Percentiles rank a stretch among this genome's conserved stretches.
Conservation (phyloP, 2,329 filamentous ascomycete species). For the Sclerotinia trifoliorum region DNA sequence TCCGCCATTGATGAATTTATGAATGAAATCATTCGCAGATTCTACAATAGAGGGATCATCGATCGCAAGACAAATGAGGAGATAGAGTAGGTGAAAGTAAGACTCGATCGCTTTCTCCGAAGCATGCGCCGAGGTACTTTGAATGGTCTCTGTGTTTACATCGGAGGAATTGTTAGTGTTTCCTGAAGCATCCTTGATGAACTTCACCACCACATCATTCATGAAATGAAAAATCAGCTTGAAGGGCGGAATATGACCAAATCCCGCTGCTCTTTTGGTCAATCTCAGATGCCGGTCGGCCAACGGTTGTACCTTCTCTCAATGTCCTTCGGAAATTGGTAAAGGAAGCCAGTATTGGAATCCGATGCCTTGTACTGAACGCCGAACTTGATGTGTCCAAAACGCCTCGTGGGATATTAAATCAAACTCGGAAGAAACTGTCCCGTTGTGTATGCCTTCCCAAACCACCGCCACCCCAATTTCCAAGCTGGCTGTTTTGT, state of each 20-base stretch:
- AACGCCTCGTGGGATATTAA: conserved; percentile 47
- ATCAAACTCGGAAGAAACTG: conserved; percentile 48
- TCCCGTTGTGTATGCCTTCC: not conserved
- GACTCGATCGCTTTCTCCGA: conserved; percentile 54
- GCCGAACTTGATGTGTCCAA: conserved; percentile 40
- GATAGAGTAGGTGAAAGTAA: conserved; percentile 53
- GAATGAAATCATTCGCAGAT: conserved; percentile 45
- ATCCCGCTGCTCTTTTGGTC: conserved; percentile 26
- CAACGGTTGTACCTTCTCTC: not conserved
- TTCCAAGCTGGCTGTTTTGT: conserved; percentile 44
- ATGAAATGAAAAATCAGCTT: conserved; percentile 49
- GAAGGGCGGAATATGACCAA: conserved; percentile 33
- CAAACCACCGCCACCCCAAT: conserved; percentile 42
- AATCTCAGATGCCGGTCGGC: not conserved
- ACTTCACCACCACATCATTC: conserved; percentile 51
- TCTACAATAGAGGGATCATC: conserved; percentile 41
- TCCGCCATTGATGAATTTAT: conserved; percentile 43
- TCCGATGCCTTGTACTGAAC: conserved; percentile 45
- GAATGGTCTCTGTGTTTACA: conserved; percentile 26
- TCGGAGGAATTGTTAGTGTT: conserved; percentile 23
- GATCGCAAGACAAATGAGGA: conserved; percentile 49
- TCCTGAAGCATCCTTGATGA: conserved; percentile 42
- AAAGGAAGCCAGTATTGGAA: conserved; percentile 50
- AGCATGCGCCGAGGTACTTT: conserved; percentile 47
- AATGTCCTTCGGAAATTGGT: conserved; percentile 32